A percentile compares a stretch with the other conserved stretches of the same genome.
phyloP scores from a whole-genome alignment of 352 stramenopile species.

The Paralagenidium karlingii region DNA sequence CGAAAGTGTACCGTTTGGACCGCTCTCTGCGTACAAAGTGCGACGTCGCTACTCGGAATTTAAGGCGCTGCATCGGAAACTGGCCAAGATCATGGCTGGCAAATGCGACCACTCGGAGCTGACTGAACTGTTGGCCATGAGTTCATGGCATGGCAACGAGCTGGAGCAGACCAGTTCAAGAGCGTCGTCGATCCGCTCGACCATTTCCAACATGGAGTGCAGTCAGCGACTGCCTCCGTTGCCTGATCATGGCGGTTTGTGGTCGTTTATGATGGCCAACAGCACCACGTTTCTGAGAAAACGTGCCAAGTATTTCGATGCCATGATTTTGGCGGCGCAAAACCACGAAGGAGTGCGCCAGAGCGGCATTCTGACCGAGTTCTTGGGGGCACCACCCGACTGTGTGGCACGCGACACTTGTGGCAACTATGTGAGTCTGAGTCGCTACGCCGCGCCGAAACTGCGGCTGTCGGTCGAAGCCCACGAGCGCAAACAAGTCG shows the following conservation, averaged over 20 bases:
- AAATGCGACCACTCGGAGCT: no score
- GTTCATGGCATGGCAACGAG: no score
- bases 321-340: constrained; percentile 45
- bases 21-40: constrained; percentile 70
- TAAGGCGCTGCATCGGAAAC: constrained; percentile 26
- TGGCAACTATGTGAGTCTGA: constrained; percentile 70
- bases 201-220: no score
- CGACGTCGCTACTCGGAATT: constrained; percentile 69
- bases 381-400: constrained; percentile 51
- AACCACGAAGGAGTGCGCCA: constrained; percentile 21
- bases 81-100: constrained; percentile 53
- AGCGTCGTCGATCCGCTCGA: no score
- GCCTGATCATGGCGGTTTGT: constrained; percentile 54
- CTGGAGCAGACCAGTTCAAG: no score
- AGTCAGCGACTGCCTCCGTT: constrained; percentile 33
- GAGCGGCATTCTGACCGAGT: constrained; percentile 54
- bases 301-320: constrained; percentile 51
- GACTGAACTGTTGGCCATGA: no score
- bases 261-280: constrained; percentile 59
- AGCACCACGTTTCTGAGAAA: constrained; percentile 42
- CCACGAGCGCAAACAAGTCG: constrained; percentile 61
- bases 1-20: constrained; percentile 35
- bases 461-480: constrained; percentile 54
- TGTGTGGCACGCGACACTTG: constrained; percentile 34
- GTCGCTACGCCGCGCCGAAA: constrained; percentile 58